Percentiles rank a stretch among this genome's conserved stretches.
phyloP scores from a whole-genome alignment of 2,329 filamentous ascomycete genomes.

The Sphaerostilbella broomeana region DNA sequence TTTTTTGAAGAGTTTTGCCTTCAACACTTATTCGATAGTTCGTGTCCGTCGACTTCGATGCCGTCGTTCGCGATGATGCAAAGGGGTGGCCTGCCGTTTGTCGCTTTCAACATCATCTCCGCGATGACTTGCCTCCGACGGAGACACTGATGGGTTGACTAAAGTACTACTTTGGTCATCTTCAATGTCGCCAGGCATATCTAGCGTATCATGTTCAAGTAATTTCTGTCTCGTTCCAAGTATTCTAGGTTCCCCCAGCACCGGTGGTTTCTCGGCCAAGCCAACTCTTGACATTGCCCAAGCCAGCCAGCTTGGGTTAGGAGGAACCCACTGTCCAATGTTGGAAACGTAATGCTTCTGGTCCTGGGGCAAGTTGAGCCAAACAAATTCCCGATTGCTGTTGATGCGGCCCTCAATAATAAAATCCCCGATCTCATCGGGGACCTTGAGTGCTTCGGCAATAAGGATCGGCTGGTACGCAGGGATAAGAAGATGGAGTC shows the following conservation, averaged over 20 bases:
- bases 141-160: conserved; percentile 8
- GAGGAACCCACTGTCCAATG: conserved; percentile 28
- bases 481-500: conserved; percentile 33
- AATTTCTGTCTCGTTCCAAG: conserved; percentile 20
- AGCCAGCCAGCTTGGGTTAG: conserved; percentile 21
- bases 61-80: conserved; percentile 6
- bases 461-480: conserved; percentile 34
- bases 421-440: conserved; percentile 31
- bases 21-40: too few species aligned
- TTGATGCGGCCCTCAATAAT: conserved; percentile 34
- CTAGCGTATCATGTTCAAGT: conserved; percentile 2
- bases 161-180: conserved; percentile 11
- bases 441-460: conserved; percentile 29
- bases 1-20: too few species aligned
- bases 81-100: conserved; percentile 1
- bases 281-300: conserved; percentile 24
- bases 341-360: conserved; percentile 26
- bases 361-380: conserved; percentile 31
- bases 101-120: background rate
- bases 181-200: background rate
- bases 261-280: conserved; percentile 18
- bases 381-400: conserved; percentile 32
- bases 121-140: conserved; percentile 2
- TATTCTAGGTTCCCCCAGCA: conserved; percentile 19
- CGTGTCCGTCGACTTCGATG: conserved; percentile 8